Conservation (phyloP, 805 yeast species). For the Wickerhamiella hasegawae region DNA sequence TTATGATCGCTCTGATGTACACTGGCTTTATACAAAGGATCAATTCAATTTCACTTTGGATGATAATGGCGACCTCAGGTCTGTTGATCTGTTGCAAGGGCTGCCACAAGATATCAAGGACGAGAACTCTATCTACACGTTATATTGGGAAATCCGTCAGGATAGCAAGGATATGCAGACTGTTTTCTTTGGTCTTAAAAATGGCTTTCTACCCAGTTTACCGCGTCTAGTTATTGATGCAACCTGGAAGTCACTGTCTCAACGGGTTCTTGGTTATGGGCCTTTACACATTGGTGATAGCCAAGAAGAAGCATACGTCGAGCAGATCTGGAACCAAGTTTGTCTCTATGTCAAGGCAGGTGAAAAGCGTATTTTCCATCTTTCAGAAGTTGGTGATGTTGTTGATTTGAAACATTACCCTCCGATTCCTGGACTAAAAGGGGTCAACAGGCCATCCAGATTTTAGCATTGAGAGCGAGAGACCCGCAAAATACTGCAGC, state of each 20-base stretch:
- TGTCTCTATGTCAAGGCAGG: background rate
- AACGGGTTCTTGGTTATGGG: background rate
- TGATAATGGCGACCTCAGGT: background rate
- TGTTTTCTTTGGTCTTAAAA: slow-evolving; percentile 1
- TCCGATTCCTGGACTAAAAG: too few species aligned
- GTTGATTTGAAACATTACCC: too few species aligned
- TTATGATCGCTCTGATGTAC: slow-evolving; percentile 4
- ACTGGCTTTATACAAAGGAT: slow-evolving; percentile 3
- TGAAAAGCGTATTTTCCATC: background rate
- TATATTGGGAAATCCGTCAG: slow-evolving; percentile 2
- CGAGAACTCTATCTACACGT: background rate
- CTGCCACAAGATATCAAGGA: background rate
- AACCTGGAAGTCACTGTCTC: background rate
- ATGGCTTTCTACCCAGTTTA: background rate
- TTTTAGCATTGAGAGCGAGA: too few species aligned
- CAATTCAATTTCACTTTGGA: background rate
- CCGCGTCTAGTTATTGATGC: background rate
- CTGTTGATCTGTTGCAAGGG: background rate
- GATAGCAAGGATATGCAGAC: slow-evolving; percentile 4
- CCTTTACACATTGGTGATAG: background rate
- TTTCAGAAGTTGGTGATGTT: background rate
- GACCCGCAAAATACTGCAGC: too few species aligned
- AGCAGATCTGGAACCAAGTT: slow-evolving; percentile 4
- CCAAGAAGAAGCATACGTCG: background rate
- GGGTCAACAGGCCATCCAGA: too few species aligned